These are phyloP conservation scores for Dothidotthia symphoricarpi DNA, from an alignment of 2,329 filamentous ascomycete genomes.

Conservation along the genomic window DNA sequence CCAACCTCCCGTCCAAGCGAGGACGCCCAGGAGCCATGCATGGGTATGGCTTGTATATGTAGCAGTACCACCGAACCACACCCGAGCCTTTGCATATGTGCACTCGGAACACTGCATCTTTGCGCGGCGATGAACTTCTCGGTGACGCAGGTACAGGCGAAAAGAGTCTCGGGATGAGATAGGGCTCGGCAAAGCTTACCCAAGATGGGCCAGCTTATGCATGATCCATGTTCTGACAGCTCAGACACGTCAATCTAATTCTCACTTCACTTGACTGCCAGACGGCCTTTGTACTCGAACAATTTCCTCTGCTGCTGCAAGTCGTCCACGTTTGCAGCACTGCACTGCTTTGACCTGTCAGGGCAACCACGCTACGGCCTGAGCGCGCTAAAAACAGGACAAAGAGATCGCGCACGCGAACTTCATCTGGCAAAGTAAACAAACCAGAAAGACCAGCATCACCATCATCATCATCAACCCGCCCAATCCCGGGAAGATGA, in stretches of 20 bases:
- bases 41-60: no score
- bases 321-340: no score
- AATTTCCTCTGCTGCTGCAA: no score
- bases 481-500: slow-evolving; percentile 14
- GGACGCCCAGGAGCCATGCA: no score
- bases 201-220: slow-evolving; percentile 6
- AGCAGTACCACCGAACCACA: no score
- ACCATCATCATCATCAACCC: slow-evolving; percentile 11
- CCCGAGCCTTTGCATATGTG: no score
- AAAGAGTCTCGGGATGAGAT: slow-evolving; percentile 6
- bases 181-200: slow-evolving; percentile 6
- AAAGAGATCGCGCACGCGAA: slow-evolving; percentile 7
- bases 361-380: background rate
- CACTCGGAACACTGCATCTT: no score
- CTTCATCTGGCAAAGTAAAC: slow-evolving; percentile 1
- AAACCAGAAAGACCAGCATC: slow-evolving; percentile 8
- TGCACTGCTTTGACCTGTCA: background rate
- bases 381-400: slow-evolving; percentile 3
- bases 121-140: no score
- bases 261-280: background rate
- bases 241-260: slow-evolving; percentile 6
- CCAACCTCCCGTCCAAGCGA: no score
- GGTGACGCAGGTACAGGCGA: slow-evolving; percentile 13
- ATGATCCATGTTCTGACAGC: slow-evolving; percentile 14
- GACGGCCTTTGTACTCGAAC: no score